These are phyloP conservation scores for Termitomyces sp. DNA, from an alignment of 768 basidiomycete genomes.

Conservation along the genomic window DNA sequence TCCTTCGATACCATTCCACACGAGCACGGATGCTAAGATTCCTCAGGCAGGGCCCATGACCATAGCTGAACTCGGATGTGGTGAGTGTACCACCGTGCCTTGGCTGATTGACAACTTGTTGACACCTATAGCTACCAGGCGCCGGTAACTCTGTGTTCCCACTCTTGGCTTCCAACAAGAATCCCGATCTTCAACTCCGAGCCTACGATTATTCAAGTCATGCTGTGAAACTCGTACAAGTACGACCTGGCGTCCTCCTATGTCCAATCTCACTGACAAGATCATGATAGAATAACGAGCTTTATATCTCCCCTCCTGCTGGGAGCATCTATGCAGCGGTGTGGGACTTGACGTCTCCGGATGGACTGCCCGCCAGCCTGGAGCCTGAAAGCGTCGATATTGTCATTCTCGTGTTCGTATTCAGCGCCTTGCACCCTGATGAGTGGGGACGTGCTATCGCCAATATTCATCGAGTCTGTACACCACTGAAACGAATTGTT, in stretches of 20 bases:
- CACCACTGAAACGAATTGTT: background rate
- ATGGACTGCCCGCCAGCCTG: slow-evolving; percentile 61
- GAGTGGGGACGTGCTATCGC: slow-evolving; percentile 86
- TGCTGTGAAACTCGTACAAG: slow-evolving; percentile 89
- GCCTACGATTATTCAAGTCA: slow-evolving; percentile 92
- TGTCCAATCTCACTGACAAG: background rate
- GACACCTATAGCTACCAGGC: slow-evolving; percentile 44
- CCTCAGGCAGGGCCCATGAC: slow-evolving; percentile 71
- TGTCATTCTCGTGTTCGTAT: slow-evolving; percentile 88
- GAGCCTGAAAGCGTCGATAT: slow-evolving; percentile 77
- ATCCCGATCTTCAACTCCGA: slow-evolving; percentile 67
- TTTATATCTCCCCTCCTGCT: slow-evolving; percentile 64
- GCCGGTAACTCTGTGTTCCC: slow-evolving; percentile 97
- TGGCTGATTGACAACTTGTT: background rate
- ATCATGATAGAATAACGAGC: slow-evolving; percentile 56
- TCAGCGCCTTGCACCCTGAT: slow-evolving; percentile 88
- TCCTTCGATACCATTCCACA: slow-evolving; percentile 25
- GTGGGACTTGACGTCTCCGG: slow-evolving; percentile 83
- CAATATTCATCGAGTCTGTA: slow-evolving; percentile 72
- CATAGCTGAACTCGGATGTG: slow-evolving; percentile 91
- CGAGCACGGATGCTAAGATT: slow-evolving; percentile 14
- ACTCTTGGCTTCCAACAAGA: slow-evolving; percentile 77
- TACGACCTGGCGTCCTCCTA: slow-evolving; percentile 25
- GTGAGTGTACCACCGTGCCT: slow-evolving; percentile 36
- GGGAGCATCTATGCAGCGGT: slow-evolving; percentile 79